phyloP scores from a whole-genome alignment of 345 rosid genomes.

The Dovyalis caffra region DNA sequence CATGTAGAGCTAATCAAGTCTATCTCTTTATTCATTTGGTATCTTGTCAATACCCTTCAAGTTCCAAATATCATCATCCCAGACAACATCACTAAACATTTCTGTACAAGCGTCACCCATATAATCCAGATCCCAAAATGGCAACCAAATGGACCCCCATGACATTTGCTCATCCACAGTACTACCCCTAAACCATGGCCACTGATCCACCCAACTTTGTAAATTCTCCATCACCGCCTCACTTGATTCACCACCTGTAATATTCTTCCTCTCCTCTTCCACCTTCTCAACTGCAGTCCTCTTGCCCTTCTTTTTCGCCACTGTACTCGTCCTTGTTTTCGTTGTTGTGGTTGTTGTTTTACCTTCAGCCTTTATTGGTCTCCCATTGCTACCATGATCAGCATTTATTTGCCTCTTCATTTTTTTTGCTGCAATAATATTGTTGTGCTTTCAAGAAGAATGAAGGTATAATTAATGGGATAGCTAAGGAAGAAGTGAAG shows the following conservation, averaged over 20 bases:
- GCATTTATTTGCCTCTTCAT: constrained; percentile 38
- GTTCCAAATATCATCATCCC: constrained; percentile 78
- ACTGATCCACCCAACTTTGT: constrained; percentile 8
- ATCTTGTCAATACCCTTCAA: constrained; percentile 36
- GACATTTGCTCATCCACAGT: constrained; percentile 53
- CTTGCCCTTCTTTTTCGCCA: constrained; percentile 22
- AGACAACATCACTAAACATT: constrained; percentile 50
- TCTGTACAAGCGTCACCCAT: constrained; percentile 37
- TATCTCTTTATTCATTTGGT: constrained; percentile 10
- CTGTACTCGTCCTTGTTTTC: not conserved
- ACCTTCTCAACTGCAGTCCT: not conserved
- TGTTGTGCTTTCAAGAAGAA: too few species aligned
- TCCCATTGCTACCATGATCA: not conserved
- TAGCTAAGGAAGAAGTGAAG: too few species aligned
- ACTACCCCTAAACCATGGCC: constrained; percentile 27
- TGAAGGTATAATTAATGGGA: too few species aligned
- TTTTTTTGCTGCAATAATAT: not conserved
- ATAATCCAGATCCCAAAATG: constrained; percentile 61
- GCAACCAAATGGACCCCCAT: constrained; percentile 54
- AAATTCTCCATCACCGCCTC: not conserved
- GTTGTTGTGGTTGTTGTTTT: not conserved
- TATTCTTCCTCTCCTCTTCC: constrained; percentile 16
- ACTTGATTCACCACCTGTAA: not conserved
- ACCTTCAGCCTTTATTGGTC: constrained; percentile 8
- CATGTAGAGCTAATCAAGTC: not conserved